phyloP scores from a whole-genome alignment of 306 rosid genomes.

The Glycine soja region DNA sequence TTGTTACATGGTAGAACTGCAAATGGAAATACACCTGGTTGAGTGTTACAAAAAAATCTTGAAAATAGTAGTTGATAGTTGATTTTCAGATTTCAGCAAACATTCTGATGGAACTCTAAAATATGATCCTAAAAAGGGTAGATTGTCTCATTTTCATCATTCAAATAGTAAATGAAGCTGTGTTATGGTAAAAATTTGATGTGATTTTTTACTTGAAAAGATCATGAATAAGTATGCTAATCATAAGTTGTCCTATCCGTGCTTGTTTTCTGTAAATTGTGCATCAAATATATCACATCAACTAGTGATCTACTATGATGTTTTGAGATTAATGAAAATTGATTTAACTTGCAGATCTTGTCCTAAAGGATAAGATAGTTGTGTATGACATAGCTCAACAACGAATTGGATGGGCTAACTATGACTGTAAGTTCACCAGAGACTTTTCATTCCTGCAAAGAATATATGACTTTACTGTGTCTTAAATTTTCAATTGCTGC shows the following conservation, averaged over 20 bases:
- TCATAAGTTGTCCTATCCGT: neutral
- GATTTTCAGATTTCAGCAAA: slow-evolving; percentile 21
- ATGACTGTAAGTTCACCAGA: slow-evolving; percentile 74
- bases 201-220: slow-evolving; percentile 15
- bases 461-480: slow-evolving; percentile 13
- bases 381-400: slow-evolving; percentile 85
- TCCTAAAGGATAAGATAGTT: slow-evolving; percentile 84
- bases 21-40: slow-evolving; percentile 7
- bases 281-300: slow-evolving; percentile 5
- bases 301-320: neutral
- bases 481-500: neutral
- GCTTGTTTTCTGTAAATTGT: neutral
- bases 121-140: slow-evolving; percentile 14
- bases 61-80: neutral
- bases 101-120: neutral
- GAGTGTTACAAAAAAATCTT: neutral
- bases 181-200: neutral
- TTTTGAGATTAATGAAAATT: slow-evolving; percentile 27
- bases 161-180: neutral
- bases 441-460: slow-evolving; percentile 19
- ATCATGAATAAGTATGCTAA: slow-evolving; percentile 28
- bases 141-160: slow-evolving; percentile 26
- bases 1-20: neutral
- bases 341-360: slow-evolving; percentile 68
- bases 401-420: slow-evolving; percentile 84